Conservation (phyloP, 306 rosid genomes). For the Vigna trinervia region DNA sequence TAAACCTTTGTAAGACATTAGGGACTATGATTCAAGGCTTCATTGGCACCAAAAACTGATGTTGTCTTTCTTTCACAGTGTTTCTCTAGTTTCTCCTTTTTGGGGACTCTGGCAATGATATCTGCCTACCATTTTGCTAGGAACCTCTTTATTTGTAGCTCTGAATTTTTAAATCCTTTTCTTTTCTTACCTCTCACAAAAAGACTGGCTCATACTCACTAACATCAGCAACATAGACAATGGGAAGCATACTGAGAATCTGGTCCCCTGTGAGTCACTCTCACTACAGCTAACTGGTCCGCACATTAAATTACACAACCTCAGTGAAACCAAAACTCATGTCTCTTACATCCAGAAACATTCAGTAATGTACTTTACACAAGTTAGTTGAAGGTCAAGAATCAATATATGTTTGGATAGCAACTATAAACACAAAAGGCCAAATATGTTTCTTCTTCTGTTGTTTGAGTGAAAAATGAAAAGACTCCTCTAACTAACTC, state of each 20-base stretch:
- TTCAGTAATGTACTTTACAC: constrained; percentile 34
- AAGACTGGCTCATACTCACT: constrained; percentile 18
- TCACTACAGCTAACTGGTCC: constrained; percentile 47
- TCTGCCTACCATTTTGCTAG: constrained; percentile 52
- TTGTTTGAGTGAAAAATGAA: constrained; percentile 39
- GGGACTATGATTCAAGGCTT: constrained; percentile 17
- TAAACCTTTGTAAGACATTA: neutral
- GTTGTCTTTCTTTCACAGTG: constrained; percentile 47
- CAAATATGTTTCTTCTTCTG: constrained; percentile 29
- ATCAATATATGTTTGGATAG: neutral
- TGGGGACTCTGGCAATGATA: constrained; percentile 60
- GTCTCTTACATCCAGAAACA: constrained; percentile 44
- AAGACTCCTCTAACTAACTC: constrained; percentile 14
- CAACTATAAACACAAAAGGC: constrained; percentile 26
- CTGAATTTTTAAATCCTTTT: constrained; percentile 35
- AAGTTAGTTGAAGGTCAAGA: constrained; percentile 24
- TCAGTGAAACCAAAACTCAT: constrained; percentile 42
- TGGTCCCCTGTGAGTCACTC: constrained; percentile 52
- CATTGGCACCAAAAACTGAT: constrained; percentile 37
- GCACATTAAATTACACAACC: constrained; percentile 41
- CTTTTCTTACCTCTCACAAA: constrained; percentile 25
- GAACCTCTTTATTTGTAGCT: constrained; percentile 47
- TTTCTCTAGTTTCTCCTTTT: constrained; percentile 54
- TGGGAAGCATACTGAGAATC: constrained; percentile 43
- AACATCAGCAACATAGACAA: constrained; percentile 36